A percentile compares a stretch with the other conserved stretches of the same genome.
These are phyloP conservation scores for Clitopilus hobsonii DNA, from an alignment of 768 basidiomycete genomes.

Conservation along the genomic window DNA sequence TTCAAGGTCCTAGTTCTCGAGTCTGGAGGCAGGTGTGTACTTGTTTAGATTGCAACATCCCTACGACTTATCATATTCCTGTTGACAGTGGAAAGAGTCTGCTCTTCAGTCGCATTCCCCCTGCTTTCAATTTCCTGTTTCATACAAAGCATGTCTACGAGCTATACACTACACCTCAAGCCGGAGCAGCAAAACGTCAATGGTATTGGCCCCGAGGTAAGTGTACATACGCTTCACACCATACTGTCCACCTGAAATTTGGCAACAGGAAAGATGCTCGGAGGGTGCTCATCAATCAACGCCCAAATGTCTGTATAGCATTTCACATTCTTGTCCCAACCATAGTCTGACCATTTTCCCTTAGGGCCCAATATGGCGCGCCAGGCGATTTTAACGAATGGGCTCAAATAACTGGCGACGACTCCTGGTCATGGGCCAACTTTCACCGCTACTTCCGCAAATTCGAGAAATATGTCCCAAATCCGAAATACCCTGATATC, in stretches of 20 bases:
- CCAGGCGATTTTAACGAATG: conserved; percentile 71
- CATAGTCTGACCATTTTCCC: background rate
- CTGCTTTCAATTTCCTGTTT: conserved; percentile 37
- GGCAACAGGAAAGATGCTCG: conserved; percentile 59
- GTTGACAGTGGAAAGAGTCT: conserved; percentile 38
- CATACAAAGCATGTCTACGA: conserved; percentile 45
- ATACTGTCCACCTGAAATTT: background rate
- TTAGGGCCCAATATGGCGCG: conserved; percentile 58
- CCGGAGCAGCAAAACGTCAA: conserved; percentile 37
- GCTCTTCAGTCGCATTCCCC: conserved; percentile 37
- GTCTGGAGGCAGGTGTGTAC: conserved; percentile 51
- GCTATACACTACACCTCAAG: conserved; percentile 54
- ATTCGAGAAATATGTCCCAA: conserved; percentile 53
- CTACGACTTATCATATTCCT: background rate
- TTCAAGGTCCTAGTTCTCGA: conserved; percentile 55
- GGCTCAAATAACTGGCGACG: conserved; percentile 47
- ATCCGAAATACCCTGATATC: conserved; percentile 41
- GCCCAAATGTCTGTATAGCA: conserved; percentile 37
- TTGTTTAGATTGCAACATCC: background rate
- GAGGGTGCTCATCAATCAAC: conserved; percentile 71
- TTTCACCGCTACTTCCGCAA: conserved; percentile 62
- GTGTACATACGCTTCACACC: conserved; percentile 1
- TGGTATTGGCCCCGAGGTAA: conserved; percentile 66
- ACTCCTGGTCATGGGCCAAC: conserved; percentile 56
- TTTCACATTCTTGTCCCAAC: background rate